Base-by-base conservation (phyloP, 805 yeast genomes). In the Zygosaccharomyces bailii region DNA sequence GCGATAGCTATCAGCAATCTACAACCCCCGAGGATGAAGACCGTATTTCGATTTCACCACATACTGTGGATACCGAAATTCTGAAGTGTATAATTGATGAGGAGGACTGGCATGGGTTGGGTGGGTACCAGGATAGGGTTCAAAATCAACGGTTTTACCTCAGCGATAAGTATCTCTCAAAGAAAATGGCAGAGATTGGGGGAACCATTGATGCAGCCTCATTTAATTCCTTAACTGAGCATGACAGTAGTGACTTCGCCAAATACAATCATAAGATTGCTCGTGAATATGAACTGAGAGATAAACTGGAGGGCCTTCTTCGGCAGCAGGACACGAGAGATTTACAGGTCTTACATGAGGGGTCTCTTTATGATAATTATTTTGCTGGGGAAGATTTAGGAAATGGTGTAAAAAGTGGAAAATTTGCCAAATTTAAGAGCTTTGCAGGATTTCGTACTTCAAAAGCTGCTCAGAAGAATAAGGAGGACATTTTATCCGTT, bases 251-350 rank as follows among this genome's bases (percentile, higher is more conserved):
- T 32, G 74, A 69, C 47, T 70, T 69, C 42, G 59, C 55, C 7
- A 44, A 45, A 4, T 70, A 68, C 46, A 67, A 69, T 38, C 36
- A 48, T n/a, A 60, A 60, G 52, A 62, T 69, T 1, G 58, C 59
- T 31, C 47, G 55, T 39, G 73, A 69, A 37, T 60, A 59, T 8
- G 50, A 53, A 23, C 39, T 68, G 11, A 62, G 67, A 43, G 52
- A 49, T 2, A 63, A 60, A 45, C 10, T 60, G 37, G 60, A 59
- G 23, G 33, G 37, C 9, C 10, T 59, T 2, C 36, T 60, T 9
- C 44, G 49, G 11, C 45, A 49, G 13, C 44, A 47, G 9, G 48
- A 48, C 27, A 41, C 40, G 8, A 50, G 56, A n/a, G 47, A 45
- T 39, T 44, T 57, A 6, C 48, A 53, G 43, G 49, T 60, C 5